phyloP scores from a whole-genome alignment of 805 yeast genomes.

The Schizosaccharomyces pombe region ASM294v3 CU329670.1:2059501-2060000 shows the following conservation, averaged over 20 bases:
- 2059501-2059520: conserved; percentile 94
- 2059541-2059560: conserved; percentile 82
- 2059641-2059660: conserved; percentile 60
- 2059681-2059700: conserved; percentile 80
- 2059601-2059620: conserved; percentile 95
- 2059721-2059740: conserved; percentile 28
- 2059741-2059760: conserved; percentile 57
- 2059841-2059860: conserved; percentile 72
- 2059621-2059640: conserved; percentile 96
- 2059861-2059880: conserved; percentile 91
- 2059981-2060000: conserved; percentile 56
- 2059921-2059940: conserved; percentile 71
- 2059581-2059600: conserved; percentile 85
- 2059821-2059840: conserved; percentile 88
- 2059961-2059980: conserved; percentile 38
- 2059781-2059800: conserved; percentile 71
- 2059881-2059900: conserved; percentile 80
- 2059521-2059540: conserved; percentile 80
- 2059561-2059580: conserved; percentile 74
- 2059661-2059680: conserved; percentile 66
- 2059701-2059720: conserved; percentile 63
- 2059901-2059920: conserved; percentile 70
- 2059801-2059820: conserved; percentile 89
- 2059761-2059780: conserved; percentile 69
- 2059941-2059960: conserved; percentile 69